phyloP scores from a whole-genome alignment of 2,329 filamentous ascomycete species.

The Penicillium janthinellum region DNA sequence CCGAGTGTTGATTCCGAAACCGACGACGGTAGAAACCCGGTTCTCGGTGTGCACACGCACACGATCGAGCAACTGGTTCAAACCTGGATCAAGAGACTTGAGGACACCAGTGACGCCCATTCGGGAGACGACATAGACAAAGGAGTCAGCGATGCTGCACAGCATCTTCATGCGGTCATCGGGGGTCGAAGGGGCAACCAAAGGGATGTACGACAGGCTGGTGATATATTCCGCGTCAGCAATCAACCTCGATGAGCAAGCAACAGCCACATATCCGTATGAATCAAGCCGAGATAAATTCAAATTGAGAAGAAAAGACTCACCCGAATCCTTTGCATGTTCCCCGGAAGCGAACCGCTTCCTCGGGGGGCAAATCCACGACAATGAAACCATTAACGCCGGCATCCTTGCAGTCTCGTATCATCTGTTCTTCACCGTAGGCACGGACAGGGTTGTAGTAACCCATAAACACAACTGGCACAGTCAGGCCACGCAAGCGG shows the following conservation, averaged over 20 bases:
- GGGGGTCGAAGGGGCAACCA: constrained; percentile 89
- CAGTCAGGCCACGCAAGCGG: constrained; percentile 70
- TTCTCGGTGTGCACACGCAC: constrained; percentile 88
- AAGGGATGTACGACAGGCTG: constrained; percentile 73
- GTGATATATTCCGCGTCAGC: neutral
- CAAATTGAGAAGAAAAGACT: constrained; percentile 28
- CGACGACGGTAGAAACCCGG: constrained; percentile 76
- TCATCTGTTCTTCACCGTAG: constrained; percentile 90
- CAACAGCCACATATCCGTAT: neutral
- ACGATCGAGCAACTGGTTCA: constrained; percentile 74
- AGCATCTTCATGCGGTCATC: constrained; percentile 87
- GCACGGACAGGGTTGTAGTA: constrained; percentile 94
- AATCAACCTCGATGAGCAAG: neutral
- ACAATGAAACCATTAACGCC: constrained; percentile 24
- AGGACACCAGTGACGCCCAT: constrained; percentile 92
- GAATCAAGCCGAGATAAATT: neutral
- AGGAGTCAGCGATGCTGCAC: constrained; percentile 91
- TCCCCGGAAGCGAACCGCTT: constrained; percentile 69
- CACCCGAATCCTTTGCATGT: constrained; percentile 76
- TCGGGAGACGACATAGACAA: constrained; percentile 94
- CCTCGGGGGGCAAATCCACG: constrained; percentile 17
- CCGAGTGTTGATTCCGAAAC: constrained; percentile 89
- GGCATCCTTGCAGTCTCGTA: constrained; percentile 63
- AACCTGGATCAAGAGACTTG: constrained; percentile 74
- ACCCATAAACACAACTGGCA: constrained; percentile 89